Conservation (phyloP, 169 alveolate species). For the Prorocentrum cordatum region DNA sequence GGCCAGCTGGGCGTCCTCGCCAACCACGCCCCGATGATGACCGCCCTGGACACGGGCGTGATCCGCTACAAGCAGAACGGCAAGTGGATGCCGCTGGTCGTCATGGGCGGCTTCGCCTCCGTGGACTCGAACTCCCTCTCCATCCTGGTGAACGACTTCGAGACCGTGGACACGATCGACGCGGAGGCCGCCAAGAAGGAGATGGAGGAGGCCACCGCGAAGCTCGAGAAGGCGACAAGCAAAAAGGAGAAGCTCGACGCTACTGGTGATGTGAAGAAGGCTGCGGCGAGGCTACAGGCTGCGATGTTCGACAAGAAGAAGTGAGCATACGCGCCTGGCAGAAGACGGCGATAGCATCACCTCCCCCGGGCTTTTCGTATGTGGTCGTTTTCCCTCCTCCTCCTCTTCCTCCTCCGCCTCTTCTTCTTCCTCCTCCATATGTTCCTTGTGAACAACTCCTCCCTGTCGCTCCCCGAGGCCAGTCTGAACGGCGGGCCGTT, state of each 20-base stretch:
- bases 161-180: neutral
- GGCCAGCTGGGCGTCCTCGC: constrained; percentile 31
- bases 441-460: too few species aligned
- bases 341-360: too few species aligned
- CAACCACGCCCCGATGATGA: constrained; percentile 52
- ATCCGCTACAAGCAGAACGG: constrained; percentile 67
- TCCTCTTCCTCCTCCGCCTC: too few species aligned
- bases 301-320: constrained; percentile 61
- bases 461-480: too few species aligned
- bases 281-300: constrained; percentile 62
- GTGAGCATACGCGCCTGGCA: neutral
- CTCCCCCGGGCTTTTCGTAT: too few species aligned
- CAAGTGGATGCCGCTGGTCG: constrained; percentile 60
- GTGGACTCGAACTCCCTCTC: constrained; percentile 57
- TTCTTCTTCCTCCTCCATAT: too few species aligned
- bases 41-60: constrained; percentile 57
- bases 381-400: too few species aligned
- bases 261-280: constrained; percentile 40
- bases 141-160: neutral
- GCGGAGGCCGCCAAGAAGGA: neutral
- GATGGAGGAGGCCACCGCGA: constrained; percentile 29
- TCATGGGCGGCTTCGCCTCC: constrained; percentile 56
- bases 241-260: constrained; percentile 47
- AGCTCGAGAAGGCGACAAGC: constrained; percentile 53
- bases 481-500: too few species aligned